These are phyloP conservation scores for Flaveria bidentis DNA, from an alignment of 129 eudicot genomes.

Conservation along the genomic window DNA sequence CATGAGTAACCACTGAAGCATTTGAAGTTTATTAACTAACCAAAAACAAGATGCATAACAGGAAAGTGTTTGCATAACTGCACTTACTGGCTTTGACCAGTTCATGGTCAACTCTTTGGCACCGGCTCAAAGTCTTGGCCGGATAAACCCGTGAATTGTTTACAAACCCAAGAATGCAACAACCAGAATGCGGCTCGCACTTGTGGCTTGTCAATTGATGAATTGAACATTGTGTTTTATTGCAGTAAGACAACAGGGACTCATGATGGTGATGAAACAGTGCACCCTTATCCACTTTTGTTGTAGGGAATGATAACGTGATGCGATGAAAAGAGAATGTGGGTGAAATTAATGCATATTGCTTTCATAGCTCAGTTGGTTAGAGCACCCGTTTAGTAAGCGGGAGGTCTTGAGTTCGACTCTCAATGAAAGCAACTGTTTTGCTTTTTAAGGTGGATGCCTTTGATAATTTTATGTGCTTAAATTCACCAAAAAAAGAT, in stretches of 20 bases:
- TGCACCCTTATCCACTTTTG: slow-evolving; percentile 17
- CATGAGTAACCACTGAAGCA: slow-evolving; percentile 46
- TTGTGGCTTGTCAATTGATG: slow-evolving; percentile 62
- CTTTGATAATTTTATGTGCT: no score
- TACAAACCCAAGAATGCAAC: slow-evolving; percentile 60
- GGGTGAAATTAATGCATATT: background rate
- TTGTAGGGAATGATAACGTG: background rate
- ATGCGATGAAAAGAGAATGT: background rate
- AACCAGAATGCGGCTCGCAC: slow-evolving; percentile 56
- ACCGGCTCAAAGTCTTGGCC: slow-evolving; percentile 34
- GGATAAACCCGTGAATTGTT: slow-evolving; percentile 21
- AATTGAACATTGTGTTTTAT: slow-evolving; percentile 55
- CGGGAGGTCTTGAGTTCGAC: slow-evolving; percentile 99
- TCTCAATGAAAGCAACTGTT: slow-evolving; percentile 58
- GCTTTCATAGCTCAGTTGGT: slow-evolving; percentile 82
- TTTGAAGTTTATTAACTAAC: slow-evolving; percentile 55
- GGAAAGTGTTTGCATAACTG: slow-evolving; percentile 78
- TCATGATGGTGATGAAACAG: slow-evolving; percentile 51
- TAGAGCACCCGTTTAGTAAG: slow-evolving; percentile 99
- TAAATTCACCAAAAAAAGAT: no score
- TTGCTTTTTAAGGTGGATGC: background rate
- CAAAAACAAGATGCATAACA: slow-evolving; percentile 51
- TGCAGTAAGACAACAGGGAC: slow-evolving; percentile 39
- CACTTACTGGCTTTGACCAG: slow-evolving; percentile 61
- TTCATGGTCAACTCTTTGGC: slow-evolving; percentile 58